A percentile compares a stretch with the other conserved stretches of the same genome.
Conservation (phyloP, 2,329 filamentous ascomycete species). For the Botrytis fabae region DNA sequence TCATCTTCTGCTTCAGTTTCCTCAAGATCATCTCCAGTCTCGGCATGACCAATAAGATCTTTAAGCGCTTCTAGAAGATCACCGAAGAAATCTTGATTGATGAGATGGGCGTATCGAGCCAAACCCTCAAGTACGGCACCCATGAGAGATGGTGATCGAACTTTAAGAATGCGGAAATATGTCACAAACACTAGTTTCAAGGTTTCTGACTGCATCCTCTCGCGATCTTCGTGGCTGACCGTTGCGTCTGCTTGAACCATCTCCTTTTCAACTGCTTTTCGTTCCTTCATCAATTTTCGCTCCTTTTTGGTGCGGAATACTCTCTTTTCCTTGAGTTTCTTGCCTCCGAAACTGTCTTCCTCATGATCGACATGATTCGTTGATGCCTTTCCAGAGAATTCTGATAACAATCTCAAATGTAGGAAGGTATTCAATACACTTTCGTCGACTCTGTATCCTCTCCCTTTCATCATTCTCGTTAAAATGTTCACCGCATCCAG, state of each 20-base stretch:
- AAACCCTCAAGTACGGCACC: constrained; percentile 95
- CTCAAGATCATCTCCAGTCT: constrained; percentile 52
- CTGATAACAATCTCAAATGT: constrained; percentile 81
- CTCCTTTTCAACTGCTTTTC: constrained; percentile 86
- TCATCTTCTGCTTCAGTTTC: constrained; percentile 48
- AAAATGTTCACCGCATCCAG: constrained; percentile 83
- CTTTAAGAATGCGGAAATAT: constrained; percentile 93
- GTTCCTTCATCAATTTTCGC: constrained; percentile 80
- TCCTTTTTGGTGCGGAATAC: constrained; percentile 88
- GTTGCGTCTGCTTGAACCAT: constrained; percentile 89
- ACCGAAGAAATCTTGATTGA: constrained; percentile 99
- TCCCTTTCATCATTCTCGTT: constrained; percentile 87
- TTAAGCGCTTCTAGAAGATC: constrained; percentile 93
- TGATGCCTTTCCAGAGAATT: constrained; percentile 83
- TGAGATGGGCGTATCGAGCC: constrained; percentile 90
- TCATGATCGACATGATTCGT: constrained; percentile 67
- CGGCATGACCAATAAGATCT: constrained; percentile 80
- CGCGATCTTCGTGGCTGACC: constrained; percentile 88
- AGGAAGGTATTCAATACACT: constrained; percentile 87
- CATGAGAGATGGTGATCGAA: constrained; percentile 79
- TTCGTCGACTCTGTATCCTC: constrained; percentile 80
- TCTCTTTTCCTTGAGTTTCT: constrained; percentile 70
- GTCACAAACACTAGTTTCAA: constrained; percentile 92
- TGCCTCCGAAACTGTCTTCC: constrained; percentile 48
- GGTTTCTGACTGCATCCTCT: constrained; percentile 92